These are phyloP conservation scores for Quercus aquifolioides DNA, from an alignment of 306 rosid species.

Conservation along the genomic window DNA sequence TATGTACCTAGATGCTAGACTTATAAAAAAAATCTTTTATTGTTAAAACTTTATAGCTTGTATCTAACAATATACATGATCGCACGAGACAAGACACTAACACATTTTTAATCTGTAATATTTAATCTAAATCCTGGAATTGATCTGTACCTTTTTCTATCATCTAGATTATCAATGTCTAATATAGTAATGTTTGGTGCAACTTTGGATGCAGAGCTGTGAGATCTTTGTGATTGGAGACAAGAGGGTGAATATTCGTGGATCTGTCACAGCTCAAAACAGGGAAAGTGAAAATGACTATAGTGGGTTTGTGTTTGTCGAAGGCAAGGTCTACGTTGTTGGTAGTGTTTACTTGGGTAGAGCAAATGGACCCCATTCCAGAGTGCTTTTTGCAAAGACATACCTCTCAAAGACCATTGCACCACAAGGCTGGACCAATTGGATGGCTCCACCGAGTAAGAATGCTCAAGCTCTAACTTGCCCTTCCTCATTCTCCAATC, in stretches of 20 bases:
- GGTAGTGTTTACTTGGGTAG: slow-evolving; percentile 72
- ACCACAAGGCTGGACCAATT: slow-evolving; percentile 71
- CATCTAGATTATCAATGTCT: too few species aligned
- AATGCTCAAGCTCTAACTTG: background rate
- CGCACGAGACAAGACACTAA: too few species aligned
- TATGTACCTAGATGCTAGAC: too few species aligned
- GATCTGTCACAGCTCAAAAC: slow-evolving; percentile 71
- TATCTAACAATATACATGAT: too few species aligned
- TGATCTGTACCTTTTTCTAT: too few species aligned
- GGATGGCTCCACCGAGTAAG: slow-evolving; percentile 74
- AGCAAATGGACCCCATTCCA: slow-evolving; percentile 68
- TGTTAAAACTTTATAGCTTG: too few species aligned
- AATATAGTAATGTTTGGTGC: too few species aligned
- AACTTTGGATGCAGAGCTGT: slow-evolving; percentile 39
- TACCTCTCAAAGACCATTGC: slow-evolving; percentile 62
- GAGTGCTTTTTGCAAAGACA: slow-evolving; percentile 51
- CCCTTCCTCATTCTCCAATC: background rate
- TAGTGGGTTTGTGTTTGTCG: slow-evolving; percentile 61
- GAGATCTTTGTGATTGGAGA: slow-evolving; percentile 79
- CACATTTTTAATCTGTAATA: too few species aligned
- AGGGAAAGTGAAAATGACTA: slow-evolving; percentile 41
- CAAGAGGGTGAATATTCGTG: slow-evolving; percentile 53
- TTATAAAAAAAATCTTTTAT: too few species aligned
- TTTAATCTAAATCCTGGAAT: too few species aligned
- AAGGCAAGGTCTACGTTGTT: slow-evolving; percentile 63